Percentiles rank a stretch among this genome's conserved stretches.
Evolutionary conservation across 78 protist species (phyloP).

Genomic region (Diacronema lutheri): DNA sequence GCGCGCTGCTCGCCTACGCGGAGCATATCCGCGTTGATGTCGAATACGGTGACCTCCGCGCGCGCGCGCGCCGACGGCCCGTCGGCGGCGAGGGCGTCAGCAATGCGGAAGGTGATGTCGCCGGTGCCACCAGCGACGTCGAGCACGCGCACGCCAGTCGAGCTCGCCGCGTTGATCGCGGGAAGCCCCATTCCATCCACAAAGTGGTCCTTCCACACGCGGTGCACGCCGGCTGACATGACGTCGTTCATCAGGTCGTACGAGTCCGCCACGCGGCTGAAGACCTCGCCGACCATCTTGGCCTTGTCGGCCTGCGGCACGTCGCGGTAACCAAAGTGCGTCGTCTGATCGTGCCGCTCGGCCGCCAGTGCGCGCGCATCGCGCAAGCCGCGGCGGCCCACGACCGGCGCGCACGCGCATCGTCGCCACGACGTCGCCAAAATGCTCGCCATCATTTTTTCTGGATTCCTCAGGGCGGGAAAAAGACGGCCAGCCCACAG

Average conservation of each 20-base stretch:
- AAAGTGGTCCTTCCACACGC: background rate
- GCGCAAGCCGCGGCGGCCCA: too few species aligned
- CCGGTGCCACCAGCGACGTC: slow-evolving; percentile 29
- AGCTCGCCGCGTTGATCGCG: background rate
- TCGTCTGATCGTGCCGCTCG: too few species aligned
- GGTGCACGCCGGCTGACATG: slow-evolving; percentile 19
- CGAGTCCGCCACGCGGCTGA: background rate
- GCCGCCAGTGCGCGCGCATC: too few species aligned
- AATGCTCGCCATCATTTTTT: too few species aligned
- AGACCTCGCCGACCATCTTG: slow-evolving; percentile 7
- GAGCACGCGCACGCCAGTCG: background rate
- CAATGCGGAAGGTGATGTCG: slow-evolving; percentile 17
- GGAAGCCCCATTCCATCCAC: background rate
- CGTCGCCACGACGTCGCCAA: too few species aligned
- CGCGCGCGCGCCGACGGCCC: background rate
- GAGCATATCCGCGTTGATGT: slow-evolving; percentile 22
- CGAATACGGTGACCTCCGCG: background rate
- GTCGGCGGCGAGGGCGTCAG: background rate
- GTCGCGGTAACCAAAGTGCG: background rate
- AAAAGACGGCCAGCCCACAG: too few species aligned
- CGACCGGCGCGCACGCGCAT: too few species aligned
- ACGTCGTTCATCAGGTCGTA: slow-evolving; percentile 23
- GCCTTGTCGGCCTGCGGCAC: background rate
- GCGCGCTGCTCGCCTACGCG: background rate
- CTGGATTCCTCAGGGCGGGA: too few species aligned